phyloP scores from a whole-genome alignment of 2,329 filamentous ascomycete genomes.

The Arthrobotrys entomopaga region DNA sequence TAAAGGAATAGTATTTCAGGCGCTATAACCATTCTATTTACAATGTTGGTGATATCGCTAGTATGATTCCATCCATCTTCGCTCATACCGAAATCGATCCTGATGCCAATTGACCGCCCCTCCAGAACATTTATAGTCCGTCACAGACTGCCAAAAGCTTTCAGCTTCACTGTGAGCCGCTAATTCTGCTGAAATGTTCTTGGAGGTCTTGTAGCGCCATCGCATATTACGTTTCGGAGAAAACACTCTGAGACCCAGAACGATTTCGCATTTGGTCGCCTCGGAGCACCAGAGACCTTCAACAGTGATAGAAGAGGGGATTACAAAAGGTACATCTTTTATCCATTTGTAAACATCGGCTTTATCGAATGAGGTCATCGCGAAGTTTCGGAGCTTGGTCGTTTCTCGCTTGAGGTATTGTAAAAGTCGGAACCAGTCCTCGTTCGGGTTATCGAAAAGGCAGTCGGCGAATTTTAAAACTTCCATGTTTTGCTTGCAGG shows the following conservation, averaged over 20 bases:
- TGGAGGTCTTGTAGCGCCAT: background rate
- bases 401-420: conserved; percentile 1
- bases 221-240: background rate
- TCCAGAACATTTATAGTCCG: background rate
- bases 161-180: background rate
- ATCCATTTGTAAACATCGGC: background rate
- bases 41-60: background rate
- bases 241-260: background rate
- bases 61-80: background rate
- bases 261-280: background rate
- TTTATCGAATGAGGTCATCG: background rate
- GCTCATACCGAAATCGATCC: background rate
- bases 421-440: conserved; percentile 3
- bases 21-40: no score
- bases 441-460: background rate
- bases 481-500: background rate
- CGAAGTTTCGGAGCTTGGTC: background rate
- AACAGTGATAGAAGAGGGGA: background rate
- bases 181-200: background rate
- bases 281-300: background rate
- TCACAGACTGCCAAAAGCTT: background rate
- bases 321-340: background rate
- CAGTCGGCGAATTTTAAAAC: background rate
- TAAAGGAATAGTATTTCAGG: no score
- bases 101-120: background rate